Base-by-base conservation (phyloP, 768 basidiomycete species). In the Mycena galericulata region DNA sequence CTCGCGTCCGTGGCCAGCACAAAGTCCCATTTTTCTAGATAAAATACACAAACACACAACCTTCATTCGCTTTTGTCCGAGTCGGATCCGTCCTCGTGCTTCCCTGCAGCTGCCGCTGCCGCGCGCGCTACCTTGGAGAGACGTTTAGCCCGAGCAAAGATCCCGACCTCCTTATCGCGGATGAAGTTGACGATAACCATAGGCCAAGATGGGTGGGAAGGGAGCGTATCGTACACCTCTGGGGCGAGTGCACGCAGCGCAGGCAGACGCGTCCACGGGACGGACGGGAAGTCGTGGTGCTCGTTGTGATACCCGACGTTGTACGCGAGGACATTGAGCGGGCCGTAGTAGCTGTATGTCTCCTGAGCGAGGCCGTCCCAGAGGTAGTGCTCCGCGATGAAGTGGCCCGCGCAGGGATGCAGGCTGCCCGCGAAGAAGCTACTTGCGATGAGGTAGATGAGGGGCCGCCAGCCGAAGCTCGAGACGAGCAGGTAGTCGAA, bases 281-380 rank as follows among this genome's bases (percentile, higher is more conserved):
- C 81, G 15, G 96, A 96, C 10, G 98, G 97, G 80, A 99, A 99
- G 81, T 99, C 98, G 80, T 99, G 98, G 80, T 99, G 98, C 75
- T 99, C 98, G 79, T 99, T 98, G 79, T 99, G 98, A 77, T 98
- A 99, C 41, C 98, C 98, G 72, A 98, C 97, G 72, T 99, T 99
- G 79, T 98, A 99, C 17, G 96, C 95, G 24, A 99, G 80, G 17
- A 91, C 68, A 79, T 99, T 99, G 62, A 98, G 83, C 64, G 89
- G 88, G 0, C 98, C 98, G 73, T 99, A 99, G 79, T 99, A 99
- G 68, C 93, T 95, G 79, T 95, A 99, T 0, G 98, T 99, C 82
- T 99, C 98, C 77, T 99, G 97, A 36, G 90, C 87, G 64, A 96
- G 85, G 2, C 92, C 93, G 72, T 97, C 96, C 92, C 94, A 96